Evolutionary conservation across 106 monocot genomes (phyloP).

Genomic region (Hemerocallis citrina): DNA sequence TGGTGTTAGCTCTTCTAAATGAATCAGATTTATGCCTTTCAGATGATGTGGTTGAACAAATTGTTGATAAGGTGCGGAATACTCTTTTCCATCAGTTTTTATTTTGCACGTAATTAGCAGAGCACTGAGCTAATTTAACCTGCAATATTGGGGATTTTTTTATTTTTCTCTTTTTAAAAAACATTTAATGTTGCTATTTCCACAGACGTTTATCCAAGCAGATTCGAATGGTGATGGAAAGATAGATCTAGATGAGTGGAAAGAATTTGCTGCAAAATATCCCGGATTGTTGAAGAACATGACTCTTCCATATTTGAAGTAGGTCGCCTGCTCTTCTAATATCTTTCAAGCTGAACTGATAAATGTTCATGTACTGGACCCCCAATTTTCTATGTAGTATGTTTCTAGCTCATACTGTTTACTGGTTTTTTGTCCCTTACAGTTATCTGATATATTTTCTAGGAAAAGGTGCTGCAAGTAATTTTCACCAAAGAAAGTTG

Average conservation of each 20-base stretch:
- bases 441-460: no score
- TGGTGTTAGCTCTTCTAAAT: conserved; percentile 78
- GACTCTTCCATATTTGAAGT: conserved; percentile 78
- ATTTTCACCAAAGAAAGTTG: no score
- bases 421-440: no score
- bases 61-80: conserved; percentile 43
- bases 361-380: neutral
- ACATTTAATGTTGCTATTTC: no score
- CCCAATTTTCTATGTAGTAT: neutral
- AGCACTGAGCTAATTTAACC: neutral
- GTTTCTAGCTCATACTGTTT: no score
- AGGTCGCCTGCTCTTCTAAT: neutral
- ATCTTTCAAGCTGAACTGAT: neutral
- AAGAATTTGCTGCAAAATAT: conserved; percentile 44
- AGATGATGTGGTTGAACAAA: conserved; percentile 57
- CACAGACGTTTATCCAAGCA: conserved; percentile 29
- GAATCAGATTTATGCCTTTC: conserved; percentile 79
- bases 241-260: conserved; percentile 50
- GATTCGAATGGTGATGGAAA: conserved; percentile 35
- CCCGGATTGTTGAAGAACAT: conserved; percentile 58
- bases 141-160: neutral
- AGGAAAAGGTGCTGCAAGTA: no score
- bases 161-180: conserved; percentile 1
- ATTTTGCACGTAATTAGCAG: neutral
- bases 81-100: neutral